phyloP scores from a whole-genome alignment of 768 basidiomycete species.

The Russula sp. region DNA sequence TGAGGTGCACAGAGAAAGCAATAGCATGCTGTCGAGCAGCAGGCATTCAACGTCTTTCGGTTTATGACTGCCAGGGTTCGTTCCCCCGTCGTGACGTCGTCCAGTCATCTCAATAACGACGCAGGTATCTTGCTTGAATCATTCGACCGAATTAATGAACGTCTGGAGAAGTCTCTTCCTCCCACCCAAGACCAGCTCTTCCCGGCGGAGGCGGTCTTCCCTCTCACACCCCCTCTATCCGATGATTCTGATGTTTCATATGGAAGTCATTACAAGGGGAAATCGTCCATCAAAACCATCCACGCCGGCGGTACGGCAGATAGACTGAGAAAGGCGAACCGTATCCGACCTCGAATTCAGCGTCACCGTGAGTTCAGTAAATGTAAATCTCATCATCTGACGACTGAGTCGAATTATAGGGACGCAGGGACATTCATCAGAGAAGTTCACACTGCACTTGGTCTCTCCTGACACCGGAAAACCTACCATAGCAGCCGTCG shows the following conservation, averaged over 20 bases:
- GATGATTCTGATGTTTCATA: slow-evolving; percentile 54
- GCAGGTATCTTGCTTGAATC: slow-evolving; percentile 22
- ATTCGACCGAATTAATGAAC: slow-evolving; percentile 30
- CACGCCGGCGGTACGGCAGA: slow-evolving; percentile 2
- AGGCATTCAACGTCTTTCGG: slow-evolving; percentile 61
- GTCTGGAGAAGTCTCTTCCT: slow-evolving; percentile 34
- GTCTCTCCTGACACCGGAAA: slow-evolving; percentile 29
- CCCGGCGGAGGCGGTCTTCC: slow-evolving; percentile 63
- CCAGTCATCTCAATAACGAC: slow-evolving; percentile 37
- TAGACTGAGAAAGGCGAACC: slow-evolving; percentile 15
- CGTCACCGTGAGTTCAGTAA: slow-evolving; percentile 23
- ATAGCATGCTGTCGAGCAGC: slow-evolving; percentile 60
- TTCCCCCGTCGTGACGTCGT: slow-evolving; percentile 6
- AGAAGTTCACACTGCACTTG: slow-evolving; percentile 23
- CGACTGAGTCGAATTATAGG: slow-evolving; percentile 7
- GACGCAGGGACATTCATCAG: slow-evolving; percentile 6
- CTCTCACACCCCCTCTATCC: slow-evolving; percentile 74
- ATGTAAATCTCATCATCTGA: not conserved
- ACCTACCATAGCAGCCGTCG: slow-evolving; percentile 26
- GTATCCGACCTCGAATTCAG: slow-evolving; percentile 21
- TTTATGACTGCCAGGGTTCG: slow-evolving; percentile 73
- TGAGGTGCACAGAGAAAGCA: slow-evolving; percentile 52
- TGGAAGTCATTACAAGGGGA: slow-evolving; percentile 8
- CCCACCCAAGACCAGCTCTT: slow-evolving; percentile 33
- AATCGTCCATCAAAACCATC: slow-evolving; percentile 15